A percentile compares a stretch with the other conserved stretches of the same genome.
Evolutionary conservation across 2,329 filamentous ascomycete species (phyloP).

Genomic region (Incumbomyces delicatus): DNA sequence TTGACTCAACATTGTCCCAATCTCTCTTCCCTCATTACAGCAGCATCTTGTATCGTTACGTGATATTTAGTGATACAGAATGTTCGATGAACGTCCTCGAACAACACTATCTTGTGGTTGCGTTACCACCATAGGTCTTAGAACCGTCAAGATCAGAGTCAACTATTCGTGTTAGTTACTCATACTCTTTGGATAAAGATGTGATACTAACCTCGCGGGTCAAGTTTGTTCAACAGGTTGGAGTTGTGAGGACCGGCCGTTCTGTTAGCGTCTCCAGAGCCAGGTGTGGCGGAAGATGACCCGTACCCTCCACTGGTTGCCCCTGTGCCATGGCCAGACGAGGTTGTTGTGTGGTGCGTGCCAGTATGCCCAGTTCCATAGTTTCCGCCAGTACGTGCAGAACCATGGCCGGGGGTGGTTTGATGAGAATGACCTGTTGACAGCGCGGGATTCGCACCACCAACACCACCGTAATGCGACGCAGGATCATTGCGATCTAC

Average conservation of each 20-base stretch:
- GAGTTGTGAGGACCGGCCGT: slow-evolving; percentile 17
- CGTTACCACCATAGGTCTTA: slow-evolving; percentile 6
- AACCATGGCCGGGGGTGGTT: no score
- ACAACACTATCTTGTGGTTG: background rate
- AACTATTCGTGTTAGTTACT: slow-evolving; percentile 6
- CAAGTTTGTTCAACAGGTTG: slow-evolving; percentile 22
- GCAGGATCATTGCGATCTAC: background rate
- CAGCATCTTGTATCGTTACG: no score
- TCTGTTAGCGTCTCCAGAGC: background rate
- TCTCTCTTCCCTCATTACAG: no score
- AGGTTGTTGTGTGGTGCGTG: no score
- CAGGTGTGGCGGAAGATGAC: background rate
- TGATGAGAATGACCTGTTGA: background rate
- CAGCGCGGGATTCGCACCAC: background rate
- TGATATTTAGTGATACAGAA: no score
- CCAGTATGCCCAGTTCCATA: no score
- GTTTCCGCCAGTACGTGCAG: no score
- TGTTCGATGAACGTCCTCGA: no score
- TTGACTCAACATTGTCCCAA: no score
- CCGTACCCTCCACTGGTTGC: background rate
- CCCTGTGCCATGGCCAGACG: no score
- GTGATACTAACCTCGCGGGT: slow-evolving; percentile 15
- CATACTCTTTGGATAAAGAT: no score
- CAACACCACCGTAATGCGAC: background rate
- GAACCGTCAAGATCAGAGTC: slow-evolving; percentile 16